Percentiles rank a stretch among this genome's conserved stretches.
Evolutionary conservation across 2,329 filamentous ascomycete species (phyloP).

Genomic region (Cercospora sp.): DNA sequence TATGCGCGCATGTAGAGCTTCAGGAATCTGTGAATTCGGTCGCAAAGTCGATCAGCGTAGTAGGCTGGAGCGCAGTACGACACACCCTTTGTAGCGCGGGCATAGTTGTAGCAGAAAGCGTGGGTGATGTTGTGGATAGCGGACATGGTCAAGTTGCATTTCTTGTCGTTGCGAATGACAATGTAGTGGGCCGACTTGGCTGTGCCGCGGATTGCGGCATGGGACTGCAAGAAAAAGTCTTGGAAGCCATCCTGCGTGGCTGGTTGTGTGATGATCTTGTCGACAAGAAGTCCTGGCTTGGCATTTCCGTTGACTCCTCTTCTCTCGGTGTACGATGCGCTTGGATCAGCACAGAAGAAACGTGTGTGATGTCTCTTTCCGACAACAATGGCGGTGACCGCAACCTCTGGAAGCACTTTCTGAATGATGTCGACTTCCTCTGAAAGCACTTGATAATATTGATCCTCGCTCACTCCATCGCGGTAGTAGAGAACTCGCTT

Average conservation of each 20-base stretch:
- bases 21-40: conserved; percentile 37
- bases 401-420: too few species aligned
- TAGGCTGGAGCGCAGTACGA: conserved; percentile 44
- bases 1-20: conserved; percentile 9
- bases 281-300: conserved; percentile 37
- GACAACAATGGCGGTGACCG: conserved; percentile 39
- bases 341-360: too few species aligned
- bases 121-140: conserved; percentile 36
- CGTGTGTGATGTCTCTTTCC: conserved; percentile 46
- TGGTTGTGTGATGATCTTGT: conserved; percentile 38
- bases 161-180: conserved; percentile 33
- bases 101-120: conserved; percentile 40
- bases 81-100: conserved; percentile 37
- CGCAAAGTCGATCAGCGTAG: conserved; percentile 42
- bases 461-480: conserved; percentile 42
- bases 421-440: too few species aligned
- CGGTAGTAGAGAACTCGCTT: conserved; percentile 44
- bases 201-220: conserved; percentile 37
- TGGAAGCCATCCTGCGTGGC: too few species aligned
- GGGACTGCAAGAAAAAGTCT: conserved; percentile 43
- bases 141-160: not conserved
- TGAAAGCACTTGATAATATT: too few species aligned
- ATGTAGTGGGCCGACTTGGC: conserved; percentile 40
- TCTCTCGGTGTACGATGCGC: too few species aligned
- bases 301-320: too few species aligned